Evolutionary conservation across 768 basidiomycete genomes (phyloP).

Genomic region (Lentinula guzmanii): DNA sequence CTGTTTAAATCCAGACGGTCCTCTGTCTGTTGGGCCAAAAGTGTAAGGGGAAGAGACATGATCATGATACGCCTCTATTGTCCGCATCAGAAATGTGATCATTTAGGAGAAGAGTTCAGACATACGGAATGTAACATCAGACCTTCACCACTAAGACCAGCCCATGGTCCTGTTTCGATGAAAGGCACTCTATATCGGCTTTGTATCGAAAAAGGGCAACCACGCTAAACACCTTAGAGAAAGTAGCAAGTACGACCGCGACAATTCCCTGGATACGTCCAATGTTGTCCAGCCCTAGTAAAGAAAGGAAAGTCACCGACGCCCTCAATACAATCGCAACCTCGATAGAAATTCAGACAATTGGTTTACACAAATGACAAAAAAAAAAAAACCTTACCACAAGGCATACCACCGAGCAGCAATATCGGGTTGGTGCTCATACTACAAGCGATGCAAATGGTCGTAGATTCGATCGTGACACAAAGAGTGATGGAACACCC

Average conservation of each 20-base stretch:
- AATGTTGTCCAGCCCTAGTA: slow-evolving; percentile 65
- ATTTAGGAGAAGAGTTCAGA: slow-evolving; percentile 7
- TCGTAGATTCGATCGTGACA: slow-evolving; percentile 36
- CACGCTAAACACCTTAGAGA: slow-evolving; percentile 64
- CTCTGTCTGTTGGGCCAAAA: slow-evolving; percentile 45
- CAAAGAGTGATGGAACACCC: slow-evolving; percentile 75
- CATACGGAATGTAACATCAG: slow-evolving; percentile 42
- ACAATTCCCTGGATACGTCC: slow-evolving; percentile 62
- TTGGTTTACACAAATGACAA: slow-evolving; percentile 15
- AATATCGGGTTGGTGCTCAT: slow-evolving; percentile 60
- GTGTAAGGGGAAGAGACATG: slow-evolving; percentile 68
- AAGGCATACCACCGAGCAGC: slow-evolving; percentile 54
- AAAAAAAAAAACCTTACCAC: slow-evolving; percentile 39
- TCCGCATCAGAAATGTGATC: not conserved
- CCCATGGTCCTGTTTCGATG: slow-evolving; percentile 28
- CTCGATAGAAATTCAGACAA: slow-evolving; percentile 30
- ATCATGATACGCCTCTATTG: slow-evolving; percentile 53
- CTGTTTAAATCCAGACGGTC: too few species aligned
- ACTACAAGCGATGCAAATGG: slow-evolving; percentile 36
- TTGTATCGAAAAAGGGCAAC: slow-evolving; percentile 69
- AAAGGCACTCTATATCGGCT: slow-evolving; percentile 46
- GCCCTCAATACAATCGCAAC: slow-evolving; percentile 78
- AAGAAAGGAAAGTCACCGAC: slow-evolving; percentile 74
- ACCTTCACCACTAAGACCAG: slow-evolving; percentile 51
- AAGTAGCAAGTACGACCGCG: slow-evolving; percentile 61